These are phyloP conservation scores for Macrophomina tecta DNA, from an alignment of 2,329 filamentous ascomycete genomes.

Conservation along the genomic window DNA sequence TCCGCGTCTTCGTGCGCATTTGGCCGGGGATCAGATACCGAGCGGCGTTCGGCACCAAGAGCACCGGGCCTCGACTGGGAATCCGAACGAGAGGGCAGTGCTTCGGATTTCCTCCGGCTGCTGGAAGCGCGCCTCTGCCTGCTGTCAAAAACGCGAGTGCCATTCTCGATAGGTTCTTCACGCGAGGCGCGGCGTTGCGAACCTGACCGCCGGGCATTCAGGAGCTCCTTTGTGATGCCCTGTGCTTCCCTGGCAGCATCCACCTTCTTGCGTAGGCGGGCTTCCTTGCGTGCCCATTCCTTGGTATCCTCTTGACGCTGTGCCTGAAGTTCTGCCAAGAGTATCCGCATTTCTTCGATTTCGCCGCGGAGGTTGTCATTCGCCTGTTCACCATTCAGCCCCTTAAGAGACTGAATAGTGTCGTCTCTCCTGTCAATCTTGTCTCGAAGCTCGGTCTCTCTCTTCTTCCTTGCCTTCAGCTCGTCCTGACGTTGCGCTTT, in stretches of 20 bases:
- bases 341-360: conserved; percentile 48
- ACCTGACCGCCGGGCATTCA: conserved; percentile 38
- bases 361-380: conserved; percentile 48
- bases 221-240: conserved; percentile 41
- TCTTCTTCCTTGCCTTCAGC: conserved; percentile 39
- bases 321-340: conserved; percentile 44
- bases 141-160: conserved; percentile 6
- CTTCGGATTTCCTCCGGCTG: conserved; percentile 1
- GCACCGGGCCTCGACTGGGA: conserved; percentile 22
- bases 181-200: conserved; percentile 30
- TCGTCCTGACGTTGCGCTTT: conserved; percentile 71
- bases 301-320: conserved; percentile 44
- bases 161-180: conserved; percentile 3
- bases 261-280: conserved; percentile 42
- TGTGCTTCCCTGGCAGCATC: conserved; percentile 37
- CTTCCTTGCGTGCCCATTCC: conserved; percentile 42
- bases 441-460: conserved; percentile 41
- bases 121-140: conserved; percentile 10
- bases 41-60: conserved; percentile 18
- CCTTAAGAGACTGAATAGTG: conserved; percentile 46
- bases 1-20: conserved; percentile 33
- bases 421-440: conserved; percentile 46
- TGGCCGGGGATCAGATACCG: conserved; percentile 26
- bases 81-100: conserved; percentile 23
- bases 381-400: conserved; percentile 43